Evolutionary conservation across 1,284 basidiomycete species (phyloP), one percentile per base, ranked within the genome.

Genomic region (Microbotryum saponariae): DNA sequence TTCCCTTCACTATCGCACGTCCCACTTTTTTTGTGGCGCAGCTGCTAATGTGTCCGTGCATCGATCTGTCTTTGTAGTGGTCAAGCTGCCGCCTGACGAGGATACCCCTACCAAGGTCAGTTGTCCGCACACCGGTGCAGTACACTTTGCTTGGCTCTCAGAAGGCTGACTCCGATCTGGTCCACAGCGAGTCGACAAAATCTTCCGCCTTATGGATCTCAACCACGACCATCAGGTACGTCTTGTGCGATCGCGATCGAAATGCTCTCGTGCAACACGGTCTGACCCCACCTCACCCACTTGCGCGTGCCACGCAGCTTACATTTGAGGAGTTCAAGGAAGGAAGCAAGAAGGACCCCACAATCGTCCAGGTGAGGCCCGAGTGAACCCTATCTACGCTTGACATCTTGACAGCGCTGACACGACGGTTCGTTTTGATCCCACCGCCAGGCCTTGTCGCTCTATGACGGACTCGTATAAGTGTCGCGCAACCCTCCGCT

Each of bases 91-190:
- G 20, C 82, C 86, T 54, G 96, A 98, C 75, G 96, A 99, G 78
- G 92, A 98, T 78, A 99, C 96, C 21, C 96, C 96, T 2, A 92
- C 97, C 78, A 98, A 98, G 87, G 92, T 87, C 68, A 54, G 77
- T 63, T 10, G 4, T 20, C 4, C 58, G 47, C 33, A 54, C 58
- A 48, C 25, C 27, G 53, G 51, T 31, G 23, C 45, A n/a, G 33
- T 27, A 8, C 25, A 45, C n/a, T 10, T 14, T 31, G 20, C 47
- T 46, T 29, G 25, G 16, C 25, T 20, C 6, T 56, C 7, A 8
- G 46, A 31, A 10, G 18, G n/a, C 64, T 59, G 51, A 45, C 59
- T 51, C 10, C 46, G n/a, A 48, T 37, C 37, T 12, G 31, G 5
- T 46, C 20, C 21, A 23, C 72, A 94, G 91, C 86, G 92, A 46